phyloP scores from a whole-genome alignment of 2,329 filamentous ascomycete species.

The Fonsecaea monophora region DNA sequence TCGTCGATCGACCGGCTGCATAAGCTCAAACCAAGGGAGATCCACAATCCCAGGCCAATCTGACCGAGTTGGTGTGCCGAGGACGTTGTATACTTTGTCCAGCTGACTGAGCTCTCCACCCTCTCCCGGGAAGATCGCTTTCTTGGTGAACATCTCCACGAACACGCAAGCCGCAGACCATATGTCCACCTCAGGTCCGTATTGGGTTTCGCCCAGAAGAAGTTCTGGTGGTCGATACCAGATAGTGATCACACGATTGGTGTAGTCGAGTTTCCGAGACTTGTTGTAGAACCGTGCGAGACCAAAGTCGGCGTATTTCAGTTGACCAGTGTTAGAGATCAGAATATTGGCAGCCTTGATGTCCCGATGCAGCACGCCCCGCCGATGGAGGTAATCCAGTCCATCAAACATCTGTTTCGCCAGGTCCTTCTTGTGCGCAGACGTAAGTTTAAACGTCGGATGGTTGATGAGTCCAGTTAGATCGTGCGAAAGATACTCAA shows the following conservation, averaged over 20 bases:
- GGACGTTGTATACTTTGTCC: slow-evolving; percentile 91
- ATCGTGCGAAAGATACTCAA: slow-evolving; percentile 96
- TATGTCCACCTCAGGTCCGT: slow-evolving; percentile 87
- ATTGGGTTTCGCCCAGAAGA: slow-evolving; percentile 87
- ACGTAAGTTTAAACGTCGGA: slow-evolving; percentile 83
- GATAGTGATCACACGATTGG: slow-evolving; percentile 97
- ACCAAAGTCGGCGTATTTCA: slow-evolving; percentile 96
- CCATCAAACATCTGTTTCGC: slow-evolving; percentile 93
- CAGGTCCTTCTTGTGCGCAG: slow-evolving; percentile 88
- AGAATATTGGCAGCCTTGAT: slow-evolving; percentile 99
- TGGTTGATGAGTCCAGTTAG: slow-evolving; percentile 94
- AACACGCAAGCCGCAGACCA: slow-evolving; percentile 98
- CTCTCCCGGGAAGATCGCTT: slow-evolving; percentile 93
- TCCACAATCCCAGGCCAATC: slow-evolving; percentile 92
- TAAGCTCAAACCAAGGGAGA: slow-evolving; percentile 95
- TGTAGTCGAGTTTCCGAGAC: slow-evolving; percentile 89
- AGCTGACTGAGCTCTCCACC: slow-evolving; percentile 95
- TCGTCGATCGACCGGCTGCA: slow-evolving; percentile 76
- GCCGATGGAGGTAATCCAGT: slow-evolving; percentile 87
- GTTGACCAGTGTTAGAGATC: slow-evolving; percentile 82
- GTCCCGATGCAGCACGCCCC: slow-evolving; percentile 94
- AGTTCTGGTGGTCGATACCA: slow-evolving; percentile 95
- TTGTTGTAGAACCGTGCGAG: slow-evolving; percentile 96
- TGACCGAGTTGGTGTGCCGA: slow-evolving; percentile 82
- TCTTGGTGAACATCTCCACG: slow-evolving; percentile 92